Evolutionary conservation across 192 early-diverging fungal genomes (phyloP), one percentile per base, ranked within the genome.

Genomic region (Podila epigama): DNA sequence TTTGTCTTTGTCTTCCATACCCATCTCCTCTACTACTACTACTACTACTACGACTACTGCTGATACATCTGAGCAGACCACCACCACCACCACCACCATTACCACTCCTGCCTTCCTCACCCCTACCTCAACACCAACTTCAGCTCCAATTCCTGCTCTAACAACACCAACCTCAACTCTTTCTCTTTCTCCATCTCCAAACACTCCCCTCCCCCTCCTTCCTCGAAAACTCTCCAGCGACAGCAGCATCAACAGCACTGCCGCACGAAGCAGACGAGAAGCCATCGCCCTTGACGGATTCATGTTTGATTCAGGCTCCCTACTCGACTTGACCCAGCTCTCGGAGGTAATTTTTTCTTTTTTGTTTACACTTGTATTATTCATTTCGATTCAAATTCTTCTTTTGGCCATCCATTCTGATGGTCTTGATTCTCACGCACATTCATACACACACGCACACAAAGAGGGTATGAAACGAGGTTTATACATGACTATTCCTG

Each of bases 251-350:
- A 60, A 68, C 3, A 77, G 29, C 36, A 41, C 1, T 32, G 9
- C 11, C 27, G 62, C 50, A 27, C 41, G 66, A 22, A 57, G 25
- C 27, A 56, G 73, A 54, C 59, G 73, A 29, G 58, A 77, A 56
- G 73, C 53, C 9, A 68, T 68, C 16, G 73, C 73, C 40, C 25
- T 77, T 6, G 73, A 77, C 44, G 73, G 73, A 13, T 33, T 54
- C 39, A 77, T 77, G 73, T 77, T 77, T 37, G 73, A 77, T 58
- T 77, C 73, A 12, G 61, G 54, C 3, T 40, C 66, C 8, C 12
- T 32, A 9, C 50, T 44, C 20, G 70, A 59, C 12, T 42, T 42
- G 36, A 32, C 51, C 25, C 27, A 54, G 29, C 13, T 27, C 52
- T 28, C 16, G 52, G 52, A 54, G 52, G 52, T 54, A 54, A 54